A percentile compares a stretch with the other conserved stretches of the same genome.
Evolutionary conservation across 129 eudicot genomes (phyloP).

Genomic region (Pittosporum tobira): DNA sequence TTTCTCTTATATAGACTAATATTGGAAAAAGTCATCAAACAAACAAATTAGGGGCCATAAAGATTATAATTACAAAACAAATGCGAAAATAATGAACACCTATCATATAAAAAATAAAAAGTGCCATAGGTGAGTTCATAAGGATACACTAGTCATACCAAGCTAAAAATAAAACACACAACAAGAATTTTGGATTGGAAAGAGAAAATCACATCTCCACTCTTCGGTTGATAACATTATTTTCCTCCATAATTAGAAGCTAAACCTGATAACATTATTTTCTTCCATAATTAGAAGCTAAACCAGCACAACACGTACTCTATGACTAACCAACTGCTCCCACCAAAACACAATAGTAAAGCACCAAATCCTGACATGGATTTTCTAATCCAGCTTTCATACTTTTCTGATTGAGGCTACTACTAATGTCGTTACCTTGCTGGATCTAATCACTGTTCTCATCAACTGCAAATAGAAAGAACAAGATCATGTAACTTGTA

Average conservation of each 20-base stretch:
- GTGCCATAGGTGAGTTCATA: background rate
- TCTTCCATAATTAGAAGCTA: background rate
- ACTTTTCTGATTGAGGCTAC: background rate
- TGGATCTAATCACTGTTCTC: constrained; percentile 9
- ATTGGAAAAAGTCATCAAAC: no score
- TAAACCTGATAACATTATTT: background rate
- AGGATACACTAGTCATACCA: background rate
- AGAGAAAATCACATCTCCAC: no score
- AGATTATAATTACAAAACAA: no score
- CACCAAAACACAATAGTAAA: background rate
- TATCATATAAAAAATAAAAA: no score
- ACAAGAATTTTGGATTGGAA: no score
- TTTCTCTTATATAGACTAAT: no score
- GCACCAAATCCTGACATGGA: no score
- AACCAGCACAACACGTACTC: background rate
- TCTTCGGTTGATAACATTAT: background rate
- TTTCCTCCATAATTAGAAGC: background rate
- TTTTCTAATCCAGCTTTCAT: background rate
- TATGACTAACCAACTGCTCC: background rate
- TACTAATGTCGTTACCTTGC: background rate
- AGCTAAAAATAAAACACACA: no score
- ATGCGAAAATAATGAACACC: no score
- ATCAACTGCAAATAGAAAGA: background rate
- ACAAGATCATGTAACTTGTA: background rate
- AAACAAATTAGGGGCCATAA: no score